phyloP scores from a whole-genome alignment of 2,329 filamentous ascomycete species.

The Aureobasidium namibiae region DNA sequence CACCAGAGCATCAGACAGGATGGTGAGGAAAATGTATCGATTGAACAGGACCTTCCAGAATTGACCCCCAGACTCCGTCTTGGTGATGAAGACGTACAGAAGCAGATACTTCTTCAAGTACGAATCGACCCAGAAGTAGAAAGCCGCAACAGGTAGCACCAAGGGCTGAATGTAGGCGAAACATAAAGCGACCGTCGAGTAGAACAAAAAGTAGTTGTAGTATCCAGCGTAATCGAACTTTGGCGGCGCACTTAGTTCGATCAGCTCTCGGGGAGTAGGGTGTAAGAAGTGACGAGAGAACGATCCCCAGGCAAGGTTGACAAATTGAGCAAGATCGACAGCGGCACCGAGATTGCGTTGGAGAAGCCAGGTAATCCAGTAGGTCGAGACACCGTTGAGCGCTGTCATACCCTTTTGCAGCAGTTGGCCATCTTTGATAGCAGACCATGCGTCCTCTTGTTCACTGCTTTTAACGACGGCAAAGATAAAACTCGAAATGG shows the following conservation, averaged over 20 bases:
- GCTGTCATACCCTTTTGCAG: constrained; percentile 59
- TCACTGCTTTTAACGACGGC: constrained; percentile 54
- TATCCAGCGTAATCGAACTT: constrained; percentile 92
- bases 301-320: constrained; percentile 76
- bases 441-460: constrained; percentile 56
- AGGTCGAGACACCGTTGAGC: constrained; percentile 73
- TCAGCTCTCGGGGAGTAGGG: constrained; percentile 83
- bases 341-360: constrained; percentile 89
- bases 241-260: constrained; percentile 85
- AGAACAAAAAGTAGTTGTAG: constrained; percentile 97
- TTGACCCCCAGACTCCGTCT: constrained; percentile 87
- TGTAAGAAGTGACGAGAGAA: constrained; percentile 75
- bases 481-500: constrained; percentile 65
- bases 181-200: constrained; percentile 78
- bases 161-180: constrained; percentile 82
- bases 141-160: constrained; percentile 72
- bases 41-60: constrained; percentile 93
- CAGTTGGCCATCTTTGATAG: constrained; percentile 57
- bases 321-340: constrained; percentile 85
- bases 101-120: constrained; percentile 93
- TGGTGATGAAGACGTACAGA: constrained; percentile 87
- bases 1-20: constrained; percentile 71
- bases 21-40: constrained; percentile 73
- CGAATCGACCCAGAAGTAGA: constrained; percentile 83
- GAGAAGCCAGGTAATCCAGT: constrained; percentile 90